Base-by-base conservation (phyloP, 371 early-diverging fungal genomes). In the Mucor circinelloides region DNA sequence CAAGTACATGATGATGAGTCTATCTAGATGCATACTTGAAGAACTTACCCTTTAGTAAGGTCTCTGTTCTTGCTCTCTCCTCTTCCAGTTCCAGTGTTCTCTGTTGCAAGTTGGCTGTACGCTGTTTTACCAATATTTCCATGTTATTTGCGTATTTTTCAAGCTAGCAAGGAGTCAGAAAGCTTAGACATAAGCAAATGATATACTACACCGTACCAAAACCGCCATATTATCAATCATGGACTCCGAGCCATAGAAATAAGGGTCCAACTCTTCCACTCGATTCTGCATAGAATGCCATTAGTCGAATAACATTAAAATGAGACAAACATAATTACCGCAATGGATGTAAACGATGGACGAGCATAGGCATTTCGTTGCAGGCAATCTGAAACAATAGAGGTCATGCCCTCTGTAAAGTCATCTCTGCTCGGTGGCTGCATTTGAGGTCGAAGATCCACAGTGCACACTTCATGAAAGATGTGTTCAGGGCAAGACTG, bases 71-170 rank as follows among this genome's bases (percentile, higher is more conserved):
- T 13, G 76, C 79, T 9, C 81, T 69, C 59, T 85, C 85, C 50
- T 82, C 84, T 66, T 83, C 85, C 13, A 85, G 58, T 44, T 85
- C 84, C 3, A 79, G 21, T 1, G 85, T 85, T 15, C 85, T 72
- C 67, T 74, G 78, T 50, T 85, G 85, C 17, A 85, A 40, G 50
- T 85, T 82, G 3, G 69, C 71, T 1, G 85, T 85, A 21, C 85
- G 67, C 38, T 85, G 77, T 2, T 67, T 72, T 0, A 83, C 85
- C 10, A 85, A 64, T 1, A 75, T 77, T 48, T 85, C 85, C 85
- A 85, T 85, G 28, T 85, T 84, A 54, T 76, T 83, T 19, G 78
- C 82, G 55, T 85, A 85, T 66, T 82, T 80, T 58, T 85, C 85
- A 9, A 85, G 63, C 79, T 77, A 64, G 36, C 42, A 15, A 19